Conservation (phyloP, 176 grass and related monocot species). For the Aegilops longissima region DNA sequence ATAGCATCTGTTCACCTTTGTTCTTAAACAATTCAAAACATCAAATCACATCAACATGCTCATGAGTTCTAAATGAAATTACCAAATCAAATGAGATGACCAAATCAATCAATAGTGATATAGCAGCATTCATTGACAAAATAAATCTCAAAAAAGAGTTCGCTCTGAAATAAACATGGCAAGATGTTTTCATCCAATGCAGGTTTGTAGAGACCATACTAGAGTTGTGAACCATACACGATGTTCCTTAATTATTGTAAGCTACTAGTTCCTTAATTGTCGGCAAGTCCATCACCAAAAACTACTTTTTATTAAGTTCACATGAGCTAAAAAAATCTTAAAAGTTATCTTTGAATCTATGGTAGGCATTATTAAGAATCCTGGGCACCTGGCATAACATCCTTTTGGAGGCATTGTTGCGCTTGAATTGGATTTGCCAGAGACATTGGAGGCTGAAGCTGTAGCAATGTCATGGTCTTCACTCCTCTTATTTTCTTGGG, state of each 20-base stretch:
- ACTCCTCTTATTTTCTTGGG: constrained; percentile 14
- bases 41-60: not conserved
- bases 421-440: constrained; percentile 37
- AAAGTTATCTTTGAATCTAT: constrained; percentile 9
- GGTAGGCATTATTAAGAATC: not conserved
- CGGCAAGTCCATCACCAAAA: constrained; percentile 31
- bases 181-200: constrained; percentile 31
- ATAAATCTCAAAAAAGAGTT: constrained; percentile 24
- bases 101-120: not conserved
- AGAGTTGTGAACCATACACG: constrained; percentile 36
- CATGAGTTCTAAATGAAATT: not conserved
- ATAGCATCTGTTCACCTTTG: not conserved
- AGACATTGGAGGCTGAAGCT: constrained; percentile 37
- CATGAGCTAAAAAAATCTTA: constrained; percentile 42
- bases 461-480: constrained; percentile 16
- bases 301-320: constrained; percentile 14
- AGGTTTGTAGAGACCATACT: constrained; percentile 42
- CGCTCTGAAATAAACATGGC: not conserved
- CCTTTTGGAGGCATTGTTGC: constrained; percentile 49
- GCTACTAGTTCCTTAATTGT: constrained; percentile 16
- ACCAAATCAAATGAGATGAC: not conserved
- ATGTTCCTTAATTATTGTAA: constrained; percentile 31
- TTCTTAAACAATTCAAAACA: not conserved
- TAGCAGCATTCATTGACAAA: not conserved
- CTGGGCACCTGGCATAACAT: constrained; percentile 42